These are phyloP conservation scores for Amanita inopinata DNA, from an alignment of 768 basidiomycete genomes.

Conservation along the genomic window DNA sequence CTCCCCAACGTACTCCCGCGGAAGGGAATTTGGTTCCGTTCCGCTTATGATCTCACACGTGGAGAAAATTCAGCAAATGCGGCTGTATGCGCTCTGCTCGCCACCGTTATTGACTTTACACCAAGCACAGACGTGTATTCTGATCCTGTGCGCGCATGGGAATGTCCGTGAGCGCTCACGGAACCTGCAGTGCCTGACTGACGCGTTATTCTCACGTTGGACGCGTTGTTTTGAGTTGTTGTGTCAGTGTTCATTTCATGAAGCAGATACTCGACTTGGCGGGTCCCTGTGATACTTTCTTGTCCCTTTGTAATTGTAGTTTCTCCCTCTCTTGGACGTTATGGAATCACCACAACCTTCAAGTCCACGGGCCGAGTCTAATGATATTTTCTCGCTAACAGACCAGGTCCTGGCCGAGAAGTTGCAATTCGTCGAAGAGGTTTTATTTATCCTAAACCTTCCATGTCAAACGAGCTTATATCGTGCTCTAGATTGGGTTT, in stretches of 20 bases:
- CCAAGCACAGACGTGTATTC: too few species aligned
- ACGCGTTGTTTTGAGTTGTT: constrained; percentile 34
- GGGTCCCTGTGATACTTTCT: constrained; percentile 11
- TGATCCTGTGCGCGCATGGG: too few species aligned
- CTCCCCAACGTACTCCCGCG: background rate
- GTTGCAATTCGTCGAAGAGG: constrained; percentile 71
- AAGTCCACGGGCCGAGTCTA: constrained; percentile 24
- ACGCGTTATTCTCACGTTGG: too few species aligned
- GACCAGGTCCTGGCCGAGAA: constrained; percentile 64
- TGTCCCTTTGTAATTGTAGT: constrained; percentile 51
- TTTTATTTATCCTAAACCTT: constrained; percentile 19
- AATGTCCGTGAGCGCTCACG: too few species aligned
- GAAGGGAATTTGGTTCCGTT: too few species aligned
- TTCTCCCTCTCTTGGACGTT: constrained; percentile 36
- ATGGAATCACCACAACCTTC: constrained; percentile 31
- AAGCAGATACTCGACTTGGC: constrained; percentile 11
- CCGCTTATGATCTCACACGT: too few species aligned
- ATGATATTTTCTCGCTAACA: constrained; percentile 66
- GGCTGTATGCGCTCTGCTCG: too few species aligned
- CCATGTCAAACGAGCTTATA: constrained; percentile 7
- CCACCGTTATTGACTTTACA: too few species aligned
- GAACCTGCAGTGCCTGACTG: too few species aligned
- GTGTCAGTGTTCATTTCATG: constrained; percentile 26
- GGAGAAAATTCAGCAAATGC: too few species aligned
- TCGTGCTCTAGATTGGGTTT: constrained; percentile 60